phyloP scores from a whole-genome alignment of 305 asterid genomes.

The Coffea humblotiana region DNA sequence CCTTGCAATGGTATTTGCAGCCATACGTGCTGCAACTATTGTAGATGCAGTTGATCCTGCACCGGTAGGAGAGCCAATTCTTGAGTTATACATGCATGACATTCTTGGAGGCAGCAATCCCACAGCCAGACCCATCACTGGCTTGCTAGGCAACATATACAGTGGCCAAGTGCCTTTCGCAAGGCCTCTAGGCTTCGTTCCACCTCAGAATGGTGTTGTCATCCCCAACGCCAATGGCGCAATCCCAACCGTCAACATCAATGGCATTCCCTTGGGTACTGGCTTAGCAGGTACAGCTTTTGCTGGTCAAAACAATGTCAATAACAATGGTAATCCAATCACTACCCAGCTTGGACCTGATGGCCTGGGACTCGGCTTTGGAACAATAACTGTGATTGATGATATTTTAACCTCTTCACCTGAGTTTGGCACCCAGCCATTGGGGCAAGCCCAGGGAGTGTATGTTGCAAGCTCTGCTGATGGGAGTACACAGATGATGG shows the following conservation, averaged over 20 bases:
- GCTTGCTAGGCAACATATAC: constrained; percentile 76
- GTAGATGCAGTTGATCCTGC: constrained; percentile 32
- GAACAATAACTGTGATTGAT: constrained; percentile 82
- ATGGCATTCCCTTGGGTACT: constrained; percentile 73
- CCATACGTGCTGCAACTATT: constrained; percentile 16
- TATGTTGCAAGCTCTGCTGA: constrained; percentile 85
- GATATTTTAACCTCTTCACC: constrained; percentile 74
- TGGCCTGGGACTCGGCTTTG: constrained; percentile 83
- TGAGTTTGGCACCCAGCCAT: constrained; percentile 66
- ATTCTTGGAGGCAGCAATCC: constrained; percentile 88
- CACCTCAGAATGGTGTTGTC: constrained; percentile 56
- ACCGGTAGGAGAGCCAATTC: constrained; percentile 25
- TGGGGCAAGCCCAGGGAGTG: constrained; percentile 85
- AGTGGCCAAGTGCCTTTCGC: constrained; percentile 94
- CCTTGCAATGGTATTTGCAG: constrained; percentile 30
- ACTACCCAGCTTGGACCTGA: constrained; percentile 66
- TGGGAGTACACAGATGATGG: constrained; percentile 88
- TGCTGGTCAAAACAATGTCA: constrained; percentile 39
- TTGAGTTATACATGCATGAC: constrained; percentile 76
- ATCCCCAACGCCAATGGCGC: constrained; percentile 90
- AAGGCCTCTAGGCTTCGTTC: constrained; percentile 64
- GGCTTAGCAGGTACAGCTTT: constrained; percentile 69
- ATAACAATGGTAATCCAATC: constrained; percentile 23
- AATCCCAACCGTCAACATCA: constrained; percentile 58
- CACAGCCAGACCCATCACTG: constrained; percentile 85